Conservation (phyloP, 129 eudicot genomes). For the Chrysanthemum seticuspe region DNA sequence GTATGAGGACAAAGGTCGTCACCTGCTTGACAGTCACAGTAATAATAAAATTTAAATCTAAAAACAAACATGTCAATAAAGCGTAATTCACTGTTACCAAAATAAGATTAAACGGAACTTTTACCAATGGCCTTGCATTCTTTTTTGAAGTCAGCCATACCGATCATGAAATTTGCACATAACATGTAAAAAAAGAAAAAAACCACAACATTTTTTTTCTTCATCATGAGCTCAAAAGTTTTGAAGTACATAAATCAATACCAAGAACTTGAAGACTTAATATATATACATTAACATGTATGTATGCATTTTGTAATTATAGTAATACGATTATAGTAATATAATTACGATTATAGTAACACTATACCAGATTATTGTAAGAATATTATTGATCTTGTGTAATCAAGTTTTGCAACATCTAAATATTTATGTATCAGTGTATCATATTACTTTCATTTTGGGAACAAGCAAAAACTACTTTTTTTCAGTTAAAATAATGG, state of each 20-base stretch:
- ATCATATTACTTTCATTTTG: too few species aligned
- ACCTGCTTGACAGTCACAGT: neutral
- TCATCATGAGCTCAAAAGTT: neutral
- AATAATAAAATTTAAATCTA: neutral
- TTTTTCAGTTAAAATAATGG: too few species aligned
- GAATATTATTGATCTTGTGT: too few species aligned
- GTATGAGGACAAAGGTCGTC: neutral
- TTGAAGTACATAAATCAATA: neutral
- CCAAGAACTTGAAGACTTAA: too few species aligned
- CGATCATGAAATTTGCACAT: neutral
- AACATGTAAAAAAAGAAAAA: neutral
- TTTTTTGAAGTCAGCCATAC: neutral
- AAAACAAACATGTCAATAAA: neutral
- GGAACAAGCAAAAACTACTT: too few species aligned
- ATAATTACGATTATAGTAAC: too few species aligned
- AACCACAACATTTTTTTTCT: neutral
- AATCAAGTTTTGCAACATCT: too few species aligned
- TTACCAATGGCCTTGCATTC: constrained; percentile 1
- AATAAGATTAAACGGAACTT: neutral
- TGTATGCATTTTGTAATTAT: too few species aligned
- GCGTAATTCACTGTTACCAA: neutral
- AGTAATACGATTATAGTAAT: too few species aligned
- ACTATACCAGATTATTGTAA: too few species aligned
- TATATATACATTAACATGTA: too few species aligned
- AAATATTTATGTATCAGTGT: too few species aligned